Evolutionary conservation across 768 basidiomycete genomes (phyloP).

Genomic region (Naganishia kalamii): DNA sequence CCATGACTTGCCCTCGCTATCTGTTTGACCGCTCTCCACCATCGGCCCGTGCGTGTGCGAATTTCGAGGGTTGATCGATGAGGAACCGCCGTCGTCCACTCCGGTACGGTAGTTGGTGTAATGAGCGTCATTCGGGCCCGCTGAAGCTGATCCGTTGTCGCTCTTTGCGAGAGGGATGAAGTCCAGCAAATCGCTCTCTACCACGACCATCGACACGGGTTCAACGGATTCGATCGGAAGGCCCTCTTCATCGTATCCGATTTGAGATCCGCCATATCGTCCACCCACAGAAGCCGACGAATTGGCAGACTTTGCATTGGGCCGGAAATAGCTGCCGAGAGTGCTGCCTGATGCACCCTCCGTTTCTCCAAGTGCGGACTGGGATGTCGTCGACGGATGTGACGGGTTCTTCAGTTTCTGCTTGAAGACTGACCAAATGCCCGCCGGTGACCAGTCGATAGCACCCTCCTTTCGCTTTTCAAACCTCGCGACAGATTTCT

Average conservation of each 20-base stretch:
- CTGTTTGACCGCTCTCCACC: slow-evolving; percentile 5
- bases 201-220: slow-evolving; percentile 38
- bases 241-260: slow-evolving; percentile 38
- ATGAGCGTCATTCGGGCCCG: slow-evolving; percentile 1
- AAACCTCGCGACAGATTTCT: slow-evolving; percentile 15
- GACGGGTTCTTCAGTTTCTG: slow-evolving; percentile 36
- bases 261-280: slow-evolving; percentile 25
- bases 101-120: slow-evolving; percentile 6
- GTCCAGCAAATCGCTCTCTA: slow-evolving; percentile 41
- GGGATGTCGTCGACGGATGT: slow-evolving; percentile 45
- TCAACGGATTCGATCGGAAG: slow-evolving; percentile 11
- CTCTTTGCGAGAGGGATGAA: slow-evolving; percentile 36
- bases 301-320: slow-evolving; percentile 15
- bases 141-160: slow-evolving; percentile 37
- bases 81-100: slow-evolving; percentile 20
- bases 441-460: slow-evolving; percentile 4
- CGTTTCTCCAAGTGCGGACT: slow-evolving; percentile 27
- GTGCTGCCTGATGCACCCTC: slow-evolving; percentile 27
- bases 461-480: slow-evolving; percentile 9
- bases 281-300: slow-evolving; percentile 18
- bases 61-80: slow-evolving; percentile 6
- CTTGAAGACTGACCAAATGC: slow-evolving; percentile 29
- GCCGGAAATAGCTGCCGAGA: slow-evolving; percentile 28
- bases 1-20: slow-evolving; percentile 9
- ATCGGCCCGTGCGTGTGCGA: slow-evolving; percentile 8